Evolutionary conservation across 2,329 filamentous ascomycete genomes (phyloP), one percentile per base, ranked within the genome.

Genomic region (Leptographium lundbergii): DNA sequence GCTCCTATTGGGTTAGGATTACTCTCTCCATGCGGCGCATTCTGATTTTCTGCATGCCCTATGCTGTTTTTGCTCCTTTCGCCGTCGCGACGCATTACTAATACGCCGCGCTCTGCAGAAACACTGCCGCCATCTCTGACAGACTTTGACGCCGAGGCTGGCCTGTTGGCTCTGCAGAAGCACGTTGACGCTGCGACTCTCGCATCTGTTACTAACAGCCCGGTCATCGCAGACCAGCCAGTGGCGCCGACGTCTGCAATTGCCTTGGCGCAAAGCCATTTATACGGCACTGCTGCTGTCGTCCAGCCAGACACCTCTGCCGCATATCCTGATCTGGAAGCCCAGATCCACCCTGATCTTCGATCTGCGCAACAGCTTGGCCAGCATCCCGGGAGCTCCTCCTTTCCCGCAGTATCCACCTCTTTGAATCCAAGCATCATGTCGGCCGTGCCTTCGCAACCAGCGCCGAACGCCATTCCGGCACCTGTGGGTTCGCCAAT

Each of bases 401-500:
- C 13, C 22, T 29, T 17, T 10, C 22, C 27, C 1, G n/a, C 52
- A 13, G 10, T 50, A 22, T 22, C 52, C 24, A 29, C n/a, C 2
- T 4, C 50, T n/a, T 29, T 53, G 6, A 29, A 9, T 6, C 50
- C 25, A 17, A 50, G n/a, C 51, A 50, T 27, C 25, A 63, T 63
- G 61, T 62, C 58, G 22, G 9, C 57, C 11, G 36, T 58, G 36
- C 36, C 48, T 19, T 60, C 65, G 10, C 65, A 65, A 32, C 60
- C 63, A n/a, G 59, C 63, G 13, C 66, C 67, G 42, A 62, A 66
- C 22, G 61, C 65, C 42, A 62, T 65, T 25, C 61, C 65, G 22
- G 66, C 69, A 39, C 68, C 71, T 17, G 71, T 69, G 6, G 69
- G 72, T 1, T n/a, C 57, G 1, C 22, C 48, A 10, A 14, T 50